phyloP scores from a whole-genome alignment of 352 stramenopile species.

The Phytophthora sp. region DNA sequence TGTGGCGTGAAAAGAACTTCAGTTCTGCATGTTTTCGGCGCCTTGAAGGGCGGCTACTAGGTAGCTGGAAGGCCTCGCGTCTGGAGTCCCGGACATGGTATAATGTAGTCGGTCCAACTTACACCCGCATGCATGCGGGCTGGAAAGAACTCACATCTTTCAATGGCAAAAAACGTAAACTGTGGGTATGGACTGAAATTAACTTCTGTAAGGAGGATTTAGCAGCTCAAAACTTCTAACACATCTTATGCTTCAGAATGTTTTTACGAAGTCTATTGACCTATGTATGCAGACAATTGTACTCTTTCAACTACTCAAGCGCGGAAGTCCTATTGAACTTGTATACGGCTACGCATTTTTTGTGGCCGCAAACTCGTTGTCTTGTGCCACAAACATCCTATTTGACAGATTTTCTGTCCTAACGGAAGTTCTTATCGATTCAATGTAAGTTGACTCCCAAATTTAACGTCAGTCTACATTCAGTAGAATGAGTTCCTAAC shows the following conservation, averaged over 20 bases:
- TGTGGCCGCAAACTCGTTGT: slow-evolving; percentile 21
- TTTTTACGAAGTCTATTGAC: slow-evolving; percentile 12
- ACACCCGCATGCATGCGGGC: neutral
- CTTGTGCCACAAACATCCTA: slow-evolving; percentile 23
- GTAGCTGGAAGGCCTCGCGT: neutral
- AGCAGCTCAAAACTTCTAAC: neutral
- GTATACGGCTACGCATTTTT: slow-evolving; percentile 16
- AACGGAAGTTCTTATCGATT: slow-evolving; percentile 30
- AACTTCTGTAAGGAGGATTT: neutral
- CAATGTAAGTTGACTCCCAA: slow-evolving; percentile 9
- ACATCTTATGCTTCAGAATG: slow-evolving; percentile 14
- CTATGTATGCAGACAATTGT: slow-evolving; percentile 23
- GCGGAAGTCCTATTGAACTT: slow-evolving; percentile 5
- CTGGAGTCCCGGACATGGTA: slow-evolving; percentile 5
- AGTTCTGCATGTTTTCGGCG: neutral
- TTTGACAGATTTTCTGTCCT: slow-evolving; percentile 9
- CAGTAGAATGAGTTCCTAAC: neutral
- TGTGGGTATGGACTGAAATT: slow-evolving; percentile 19
- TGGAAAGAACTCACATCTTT: slow-evolving; percentile 29
- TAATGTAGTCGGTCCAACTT: slow-evolving; percentile 1
- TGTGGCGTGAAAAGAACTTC: slow-evolving; percentile 15
- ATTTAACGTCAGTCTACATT: neutral
- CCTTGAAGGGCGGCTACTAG: slow-evolving; percentile 4
- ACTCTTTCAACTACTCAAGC: slow-evolving; percentile 15
- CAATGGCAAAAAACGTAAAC: slow-evolving; percentile 21